A percentile compares a stretch with the other conserved stretches of the same genome.
Evolutionary conservation across 768 basidiomycete species (phyloP).

Genomic region (Suillus ampliporus): DNA sequence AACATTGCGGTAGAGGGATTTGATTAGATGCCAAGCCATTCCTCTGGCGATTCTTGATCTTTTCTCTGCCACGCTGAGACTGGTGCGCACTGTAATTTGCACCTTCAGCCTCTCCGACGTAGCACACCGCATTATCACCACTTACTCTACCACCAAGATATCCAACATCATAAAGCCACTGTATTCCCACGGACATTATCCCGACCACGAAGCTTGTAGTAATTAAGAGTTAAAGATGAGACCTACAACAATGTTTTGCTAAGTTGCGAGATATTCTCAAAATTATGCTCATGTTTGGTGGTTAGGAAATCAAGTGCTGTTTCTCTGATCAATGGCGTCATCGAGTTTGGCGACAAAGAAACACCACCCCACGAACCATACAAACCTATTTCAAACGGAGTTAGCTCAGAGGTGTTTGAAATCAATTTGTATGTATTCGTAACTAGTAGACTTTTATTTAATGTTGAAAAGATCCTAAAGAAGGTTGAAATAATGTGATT

Average conservation of each 20-base stretch:
- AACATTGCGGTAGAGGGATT: constrained; percentile 75
- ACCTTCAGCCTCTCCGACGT: neutral
- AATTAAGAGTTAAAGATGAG: neutral
- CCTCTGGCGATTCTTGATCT: no score
- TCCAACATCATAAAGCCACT: neutral
- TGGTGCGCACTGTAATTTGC: neutral
- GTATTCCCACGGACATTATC: constrained; percentile 8
- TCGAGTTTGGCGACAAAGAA: no score
- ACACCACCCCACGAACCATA: no score
- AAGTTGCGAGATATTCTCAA: neutral
- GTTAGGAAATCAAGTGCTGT: no score
- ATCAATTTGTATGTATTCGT: no score
- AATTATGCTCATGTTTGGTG: no score
- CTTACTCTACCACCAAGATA: constrained; percentile 3
- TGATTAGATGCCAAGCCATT: constrained; percentile 43
- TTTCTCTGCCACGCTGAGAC: neutral
- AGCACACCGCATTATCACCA: neutral
- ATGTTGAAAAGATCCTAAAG: no score
- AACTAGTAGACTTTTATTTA: no score
- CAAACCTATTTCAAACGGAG: no score
- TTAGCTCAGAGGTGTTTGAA: no score
- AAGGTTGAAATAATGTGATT: no score
- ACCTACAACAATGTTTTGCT: neutral
- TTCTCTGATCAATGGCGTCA: no score
- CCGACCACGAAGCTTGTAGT: neutral